Percentiles rank a stretch among this genome's conserved stretches.
Evolutionary conservation across 1,284 basidiomycete species (phyloP).

Genomic region (Pseudozyma thailandica): DNA sequence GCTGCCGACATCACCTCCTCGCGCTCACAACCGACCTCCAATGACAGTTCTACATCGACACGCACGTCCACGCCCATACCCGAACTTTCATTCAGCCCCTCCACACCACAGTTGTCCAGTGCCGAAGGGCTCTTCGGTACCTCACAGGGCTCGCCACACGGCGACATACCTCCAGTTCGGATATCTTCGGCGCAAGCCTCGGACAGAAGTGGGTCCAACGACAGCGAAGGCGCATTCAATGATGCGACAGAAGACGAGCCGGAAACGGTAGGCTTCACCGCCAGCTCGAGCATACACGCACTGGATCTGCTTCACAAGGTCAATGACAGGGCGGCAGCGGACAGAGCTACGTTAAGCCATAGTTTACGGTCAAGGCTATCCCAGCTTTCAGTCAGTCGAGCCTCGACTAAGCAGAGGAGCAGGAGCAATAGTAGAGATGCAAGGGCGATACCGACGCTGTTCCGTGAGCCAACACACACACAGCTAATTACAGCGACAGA

Average conservation of each 20-base stretch:
- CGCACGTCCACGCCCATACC: slow-evolving; percentile 31
- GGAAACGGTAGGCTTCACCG: slow-evolving; percentile 28
- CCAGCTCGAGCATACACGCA: slow-evolving; percentile 36
- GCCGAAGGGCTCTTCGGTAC: neutral
- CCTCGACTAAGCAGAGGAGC: slow-evolving; percentile 16
- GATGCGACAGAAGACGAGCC: slow-evolving; percentile 27
- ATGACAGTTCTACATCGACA: slow-evolving; percentile 22
- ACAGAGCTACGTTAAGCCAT: slow-evolving; percentile 15
- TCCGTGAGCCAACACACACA: slow-evolving; percentile 5
- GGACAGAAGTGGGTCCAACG: slow-evolving; percentile 4
- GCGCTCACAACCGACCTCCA: slow-evolving; percentile 7
- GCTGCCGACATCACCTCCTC: slow-evolving; percentile 23
- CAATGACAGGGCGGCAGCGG: slow-evolving; percentile 40
- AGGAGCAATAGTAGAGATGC: slow-evolving; percentile 28
- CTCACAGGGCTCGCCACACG: neutral
- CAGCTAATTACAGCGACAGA: neutral
- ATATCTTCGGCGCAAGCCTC: slow-evolving; percentile 6
- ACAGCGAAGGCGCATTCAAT: slow-evolving; percentile 24
- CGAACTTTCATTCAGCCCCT: slow-evolving; percentile 19
- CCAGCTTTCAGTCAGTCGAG: slow-evolving; percentile 29
- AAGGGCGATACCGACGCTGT: slow-evolving; percentile 8
- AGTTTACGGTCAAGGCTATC: slow-evolving; percentile 27
- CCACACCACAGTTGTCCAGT: slow-evolving; percentile 13
- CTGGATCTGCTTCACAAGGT: slow-evolving; percentile 41
- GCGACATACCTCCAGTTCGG: neutral